Evolutionary conservation across 345 rosid genomes (phyloP), one percentile per base, ranked within the genome.

Genomic region (Stellera chamaejasme): DNA sequence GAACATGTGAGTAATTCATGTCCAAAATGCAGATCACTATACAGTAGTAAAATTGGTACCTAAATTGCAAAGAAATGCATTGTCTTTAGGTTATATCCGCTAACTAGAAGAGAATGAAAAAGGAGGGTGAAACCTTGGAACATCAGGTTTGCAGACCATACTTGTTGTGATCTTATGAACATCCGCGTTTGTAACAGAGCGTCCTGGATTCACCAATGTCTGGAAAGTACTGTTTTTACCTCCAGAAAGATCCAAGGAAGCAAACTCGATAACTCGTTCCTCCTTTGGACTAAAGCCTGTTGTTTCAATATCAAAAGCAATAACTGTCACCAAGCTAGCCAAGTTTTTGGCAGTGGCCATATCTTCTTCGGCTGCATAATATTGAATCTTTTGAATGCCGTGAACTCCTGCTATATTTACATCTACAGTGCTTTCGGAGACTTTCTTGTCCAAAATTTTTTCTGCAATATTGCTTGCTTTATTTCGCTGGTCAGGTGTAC

Each of bases 171-270:
- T 93, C 16, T 81, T 75, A 58, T 89, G 99, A 63, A 89, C 16
- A 65, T 62, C 48, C 1, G 75, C 44, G 55, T 76, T 93, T 7
- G 60, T 41, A 50, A 93, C 74, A 61, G 16, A 53, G 10, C 82
- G 58, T n/a, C 64, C 85, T 0, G 97, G 99, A 75, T 93, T 87
- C 15, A 93, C 72, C 10, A 93, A 78, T 0, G 90, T 79, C 71
- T 87, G 83, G 50, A 93, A 89, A 44, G 96, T 87, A 77, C 99
- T 83, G 67, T 87, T 76, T 69, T 75, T 68, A 59, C 97, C 97
- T 55, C 99, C 97, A 1, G 71, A 66, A 44, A 93, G 76, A 82
- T 93, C 99, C 67, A 80, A 90, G 11, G 77, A 61, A 7, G 88
- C 96, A 58, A 93, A 77, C 83, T 89, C 99, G 28, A 93, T 76